A percentile compares a stretch with the other conserved stretches of the same genome.
These are phyloP conservation scores for Chalaropsis thielavioides DNA, from an alignment of 2,329 filamentous ascomycete genomes.

Conservation along the genomic window DNA sequence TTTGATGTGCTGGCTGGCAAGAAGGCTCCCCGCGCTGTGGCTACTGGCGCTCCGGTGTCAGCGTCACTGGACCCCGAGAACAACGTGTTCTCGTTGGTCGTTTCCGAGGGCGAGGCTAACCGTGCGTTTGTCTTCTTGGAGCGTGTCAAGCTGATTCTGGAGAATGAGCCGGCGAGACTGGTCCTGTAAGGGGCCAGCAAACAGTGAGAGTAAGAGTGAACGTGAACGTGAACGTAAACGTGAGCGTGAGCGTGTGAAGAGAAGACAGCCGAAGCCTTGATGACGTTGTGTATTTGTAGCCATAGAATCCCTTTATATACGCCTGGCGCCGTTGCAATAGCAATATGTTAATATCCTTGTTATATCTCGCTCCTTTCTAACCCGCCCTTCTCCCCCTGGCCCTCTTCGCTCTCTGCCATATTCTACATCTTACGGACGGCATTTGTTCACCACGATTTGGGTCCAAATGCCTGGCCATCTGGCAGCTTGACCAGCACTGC, in stretches of 20 bases:
- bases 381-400: background rate
- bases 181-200: conserved; percentile 36
- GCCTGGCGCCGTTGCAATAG: conserved; percentile 13
- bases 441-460: conserved; percentile 33
- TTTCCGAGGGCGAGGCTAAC: conserved; percentile 66
- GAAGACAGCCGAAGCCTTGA: conserved; percentile 8
- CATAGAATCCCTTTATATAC: conserved; percentile 18
- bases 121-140: conserved; percentile 71
- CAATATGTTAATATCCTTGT: conserved; percentile 11
- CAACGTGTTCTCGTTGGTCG: conserved; percentile 71
- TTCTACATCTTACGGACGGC: background rate
- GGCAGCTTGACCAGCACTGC: conserved; percentile 42
- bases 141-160: conserved; percentile 69
- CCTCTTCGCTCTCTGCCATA: background rate
- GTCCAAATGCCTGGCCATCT: conserved; percentile 47
- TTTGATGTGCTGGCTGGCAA: conserved; percentile 59
- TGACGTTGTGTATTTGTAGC: conserved; percentile 16
- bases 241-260: background rate
- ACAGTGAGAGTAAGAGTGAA: background rate
- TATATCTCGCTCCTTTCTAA: background rate
- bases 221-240: conserved; percentile 10
- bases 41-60: conserved; percentile 22
- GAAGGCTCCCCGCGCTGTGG: conserved; percentile 22
- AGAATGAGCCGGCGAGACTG: conserved; percentile 63
- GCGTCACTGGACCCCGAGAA: conserved; percentile 38